phyloP scores from a whole-genome alignment of 2,329 filamentous ascomycete genomes.

The Aspergillus sp. region DNA sequence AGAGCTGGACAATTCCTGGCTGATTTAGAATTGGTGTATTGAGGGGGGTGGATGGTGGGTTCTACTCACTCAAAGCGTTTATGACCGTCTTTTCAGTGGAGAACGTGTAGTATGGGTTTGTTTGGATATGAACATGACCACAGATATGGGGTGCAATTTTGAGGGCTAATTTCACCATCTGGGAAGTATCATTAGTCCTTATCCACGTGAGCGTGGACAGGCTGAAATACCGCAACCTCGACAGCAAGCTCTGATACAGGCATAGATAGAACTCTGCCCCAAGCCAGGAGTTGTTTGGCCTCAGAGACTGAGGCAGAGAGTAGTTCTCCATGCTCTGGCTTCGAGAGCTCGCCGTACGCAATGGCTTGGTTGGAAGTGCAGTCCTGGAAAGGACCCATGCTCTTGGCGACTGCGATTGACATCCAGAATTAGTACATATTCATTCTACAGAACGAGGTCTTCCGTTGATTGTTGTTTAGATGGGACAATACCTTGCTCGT shows the following conservation, averaged over 20 bases:
- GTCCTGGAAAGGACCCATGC: slow-evolving; percentile 50
- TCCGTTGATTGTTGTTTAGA: not conserved
- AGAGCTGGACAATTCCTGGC: slow-evolving; percentile 52
- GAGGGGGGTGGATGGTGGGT: not conserved
- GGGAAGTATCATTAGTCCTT: not conserved
- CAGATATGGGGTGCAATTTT: slow-evolving; percentile 50
- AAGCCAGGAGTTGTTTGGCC: slow-evolving; percentile 35
- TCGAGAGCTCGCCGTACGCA: slow-evolving; percentile 47
- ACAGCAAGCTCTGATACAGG: slow-evolving; percentile 50
- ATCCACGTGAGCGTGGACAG: not conserved
- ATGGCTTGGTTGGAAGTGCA: slow-evolving; percentile 59
- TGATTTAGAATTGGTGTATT: not conserved
- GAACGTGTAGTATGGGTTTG: slow-evolving; percentile 57
- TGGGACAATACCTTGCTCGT: slow-evolving; percentile 43
- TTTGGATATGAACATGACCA: slow-evolving; percentile 58
- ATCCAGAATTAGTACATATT: not conserved
- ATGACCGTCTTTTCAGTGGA: slow-evolving; percentile 48
- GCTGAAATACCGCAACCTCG: slow-evolving; percentile 51
- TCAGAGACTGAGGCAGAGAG: slow-evolving; percentile 19
- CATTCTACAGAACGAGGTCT: not conserved
- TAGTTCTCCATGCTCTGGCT: slow-evolving; percentile 34
- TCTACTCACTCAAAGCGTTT: slow-evolving; percentile 50
- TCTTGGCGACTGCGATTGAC: slow-evolving; percentile 39
- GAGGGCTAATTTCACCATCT: slow-evolving; percentile 57
- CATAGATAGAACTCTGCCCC: slow-evolving; percentile 31